A percentile compares a stretch with the other conserved stretches of the same genome.
These are phyloP conservation scores for Pezicula rhizophila DNA, from an alignment of 2,329 filamentous ascomycete species.

Conservation along the genomic window DNA sequence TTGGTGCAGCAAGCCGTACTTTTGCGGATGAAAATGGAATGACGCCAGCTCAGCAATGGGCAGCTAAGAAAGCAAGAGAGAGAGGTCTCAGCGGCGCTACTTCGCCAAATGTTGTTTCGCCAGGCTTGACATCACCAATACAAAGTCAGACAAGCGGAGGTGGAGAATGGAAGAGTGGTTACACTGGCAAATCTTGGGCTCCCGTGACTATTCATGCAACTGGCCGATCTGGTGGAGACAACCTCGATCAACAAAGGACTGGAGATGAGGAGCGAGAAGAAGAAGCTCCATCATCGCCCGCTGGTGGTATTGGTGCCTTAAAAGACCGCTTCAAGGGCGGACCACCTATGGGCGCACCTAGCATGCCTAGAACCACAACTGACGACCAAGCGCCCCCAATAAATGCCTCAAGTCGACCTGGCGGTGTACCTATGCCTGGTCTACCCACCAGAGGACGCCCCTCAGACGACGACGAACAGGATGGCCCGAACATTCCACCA, in stretches of 20 bases:
- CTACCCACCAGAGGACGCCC: slow-evolving; percentile 57
- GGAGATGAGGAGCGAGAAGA: slow-evolving; percentile 46
- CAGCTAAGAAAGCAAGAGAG: slow-evolving; percentile 89
- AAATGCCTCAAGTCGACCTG: slow-evolving; percentile 48
- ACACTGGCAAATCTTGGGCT: slow-evolving; percentile 84
- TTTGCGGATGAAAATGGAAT: slow-evolving; percentile 95
- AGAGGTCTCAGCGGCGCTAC: slow-evolving; percentile 49
- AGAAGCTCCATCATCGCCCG: slow-evolving; percentile 45
- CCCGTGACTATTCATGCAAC: slow-evolving; percentile 71
- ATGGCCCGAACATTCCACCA: slow-evolving; percentile 38
- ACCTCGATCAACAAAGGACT: slow-evolving; percentile 53
- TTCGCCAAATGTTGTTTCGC: slow-evolving; percentile 30
- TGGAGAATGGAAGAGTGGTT: slow-evolving; percentile 83
- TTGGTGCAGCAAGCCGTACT: slow-evolving; percentile 80
- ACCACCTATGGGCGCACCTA: slow-evolving; percentile 59
- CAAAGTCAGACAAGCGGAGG: slow-evolving; percentile 66
- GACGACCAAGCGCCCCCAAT: slow-evolving; percentile 30
- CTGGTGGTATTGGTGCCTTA: slow-evolving; percentile 65
- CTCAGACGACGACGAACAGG: slow-evolving; percentile 45
- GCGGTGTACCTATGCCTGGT: slow-evolving; percentile 73
- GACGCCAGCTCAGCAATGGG: slow-evolving; percentile 94
- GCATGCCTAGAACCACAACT: slow-evolving; percentile 20
- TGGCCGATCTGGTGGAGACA: slow-evolving; percentile 52
- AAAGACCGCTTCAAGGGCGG: slow-evolving; percentile 77
- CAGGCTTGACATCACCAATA: slow-evolving; percentile 46